Base-by-base conservation (phyloP, 1,284 basidiomycete genomes). In the Uromyces viciae-fabae region DNA sequence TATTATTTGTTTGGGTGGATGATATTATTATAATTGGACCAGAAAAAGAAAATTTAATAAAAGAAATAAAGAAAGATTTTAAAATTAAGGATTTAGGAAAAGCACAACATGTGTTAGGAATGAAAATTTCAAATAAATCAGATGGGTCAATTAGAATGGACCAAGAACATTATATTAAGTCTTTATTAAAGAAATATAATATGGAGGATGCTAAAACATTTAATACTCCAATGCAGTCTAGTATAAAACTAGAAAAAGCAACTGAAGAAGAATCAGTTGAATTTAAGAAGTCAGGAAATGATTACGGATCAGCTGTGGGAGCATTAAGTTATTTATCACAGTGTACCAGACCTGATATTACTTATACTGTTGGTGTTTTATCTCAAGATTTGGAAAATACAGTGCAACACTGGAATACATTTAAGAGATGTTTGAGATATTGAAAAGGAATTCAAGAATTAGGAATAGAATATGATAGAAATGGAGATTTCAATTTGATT, bases 261-360 rank as follows among this genome's bases (percentile, higher is more conserved):
- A 72, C 69, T 14, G 25, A 72, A 15, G 43, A 46, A 52, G 69
- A 72, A 72, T 3, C n/a, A n/a, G n/a, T 43, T 25, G n/a, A 72
- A 52, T 72, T 72, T 52, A 72, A 72, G 52, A 46, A n/a, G 25
- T 11, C n/a, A 22, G 46, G 43, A 7, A 14, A 25, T 28, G 69
- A 52, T 31, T 49, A 72, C 46, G 31, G 69, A 46, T 72, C 69
- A 72, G 69, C 69, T 43, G 40, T 72, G 31, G 69, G 69, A 31
- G 22, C 69, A 49, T 52, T 72, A 52, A 72, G 33, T 28, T 72
- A 72, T 72, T 36, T 72, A 14, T 46, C 40, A 15, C 42, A 72
- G 52, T 49, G 69, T 31, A 72, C 69, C n/a, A 46, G 69, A 19
- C 69, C 69, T 49, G 69, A 72, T 52, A 72, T 72, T 15, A 36